Base-by-base conservation (phyloP, 2,329 filamentous ascomycete genomes). In the Tolypocladium ophioglossoides region DNA sequence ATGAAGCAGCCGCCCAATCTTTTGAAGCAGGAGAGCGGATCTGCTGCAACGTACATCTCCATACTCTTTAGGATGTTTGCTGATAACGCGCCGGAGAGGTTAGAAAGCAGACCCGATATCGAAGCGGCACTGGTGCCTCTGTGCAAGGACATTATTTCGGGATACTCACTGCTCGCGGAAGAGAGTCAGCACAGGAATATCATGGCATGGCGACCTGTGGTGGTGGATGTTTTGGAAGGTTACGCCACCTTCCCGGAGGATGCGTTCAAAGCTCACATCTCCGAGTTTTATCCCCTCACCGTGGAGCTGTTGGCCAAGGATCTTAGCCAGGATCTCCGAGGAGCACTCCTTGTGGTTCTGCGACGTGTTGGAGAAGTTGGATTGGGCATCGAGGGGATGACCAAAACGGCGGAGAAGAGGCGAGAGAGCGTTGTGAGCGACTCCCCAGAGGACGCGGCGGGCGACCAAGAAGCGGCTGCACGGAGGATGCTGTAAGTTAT, bases 1-100 rank as follows among this genome's bases (percentile, higher is more conserved):
- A 99, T 99, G 94, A 96, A 95, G 73, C 94, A 99, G 68, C 92
- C 94, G 18, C 94, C 94, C 3, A 99, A 99, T 64, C 78, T 99
- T 14, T 80, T 99, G 34, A 99, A 99, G 74, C 94, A 99, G 69
- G 94, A 99, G 73, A 89, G 84, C 57, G 92, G 94, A 41, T 89
- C 87, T 54, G 94, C 94, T 0, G 89, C 89, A 2, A 96, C 95
- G 1, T 99, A 99, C 68, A 90, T 99, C 38, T 87, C 87, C 57
- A 99, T 99, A 60, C 75, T 99, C 32, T 90, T 99, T 72, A 82
- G 94, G 51, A 99, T 99, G 94, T 99, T 96, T 71, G 87, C 89
- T 50, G 94, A 99, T 65, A 86, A 87, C 57, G 83, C 86, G 39
- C 85, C 87, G 9, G 91, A 96, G 70, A 83, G 94, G 52, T 84